Evolutionary conservation across 208 protist species (phyloP).

Genomic region (Strigomonas culicis): DNA sequence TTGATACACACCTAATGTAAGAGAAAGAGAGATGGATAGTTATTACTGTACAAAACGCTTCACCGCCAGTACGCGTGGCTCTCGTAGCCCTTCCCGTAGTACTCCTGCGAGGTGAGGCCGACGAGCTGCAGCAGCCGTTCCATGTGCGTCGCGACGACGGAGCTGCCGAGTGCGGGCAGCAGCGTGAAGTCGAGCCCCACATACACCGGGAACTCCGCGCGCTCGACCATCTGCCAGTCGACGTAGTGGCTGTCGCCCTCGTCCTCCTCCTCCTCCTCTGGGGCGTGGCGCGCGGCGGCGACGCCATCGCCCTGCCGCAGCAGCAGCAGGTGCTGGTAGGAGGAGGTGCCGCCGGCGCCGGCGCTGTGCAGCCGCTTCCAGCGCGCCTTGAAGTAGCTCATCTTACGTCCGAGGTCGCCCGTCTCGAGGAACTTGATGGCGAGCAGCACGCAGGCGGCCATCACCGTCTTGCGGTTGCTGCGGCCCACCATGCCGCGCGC

Average conservation of each 20-base stretch:
- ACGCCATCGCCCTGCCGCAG: slow-evolving; percentile 19
- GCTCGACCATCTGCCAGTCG: slow-evolving; percentile 63
- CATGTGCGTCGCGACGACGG: slow-evolving; percentile 63
- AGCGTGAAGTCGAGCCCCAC: slow-evolving; percentile 85
- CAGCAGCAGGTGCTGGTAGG: background rate
- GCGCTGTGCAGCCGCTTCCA: slow-evolving; percentile 53
- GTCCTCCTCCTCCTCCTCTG: slow-evolving; percentile 34
- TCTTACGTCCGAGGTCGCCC: slow-evolving; percentile 65
- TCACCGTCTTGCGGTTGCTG: slow-evolving; percentile 65
- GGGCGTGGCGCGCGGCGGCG: slow-evolving; percentile 14
- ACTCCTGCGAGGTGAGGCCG: slow-evolving; percentile 76
- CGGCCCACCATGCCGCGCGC: slow-evolving; percentile 78
- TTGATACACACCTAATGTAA: slow-evolving; percentile 1
- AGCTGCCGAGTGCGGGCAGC: slow-evolving; percentile 51
- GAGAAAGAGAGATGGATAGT: slow-evolving; percentile 36
- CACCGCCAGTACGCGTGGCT: slow-evolving; percentile 38
- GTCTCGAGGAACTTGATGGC: slow-evolving; percentile 85
- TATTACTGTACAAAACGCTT: slow-evolving; percentile 52
- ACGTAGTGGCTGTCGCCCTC: slow-evolving; percentile 57
- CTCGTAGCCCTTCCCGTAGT: slow-evolving; percentile 79
- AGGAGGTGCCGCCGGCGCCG: slow-evolving; percentile 18
- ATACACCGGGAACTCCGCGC: slow-evolving; percentile 75
- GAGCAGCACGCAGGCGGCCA: slow-evolving; percentile 65
- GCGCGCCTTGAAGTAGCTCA: slow-evolving; percentile 58
- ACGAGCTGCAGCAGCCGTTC: slow-evolving; percentile 77